These are phyloP conservation scores for Gossypioides kirkii DNA, from an alignment of 345 rosid genomes.

Conservation along the genomic window DNA sequence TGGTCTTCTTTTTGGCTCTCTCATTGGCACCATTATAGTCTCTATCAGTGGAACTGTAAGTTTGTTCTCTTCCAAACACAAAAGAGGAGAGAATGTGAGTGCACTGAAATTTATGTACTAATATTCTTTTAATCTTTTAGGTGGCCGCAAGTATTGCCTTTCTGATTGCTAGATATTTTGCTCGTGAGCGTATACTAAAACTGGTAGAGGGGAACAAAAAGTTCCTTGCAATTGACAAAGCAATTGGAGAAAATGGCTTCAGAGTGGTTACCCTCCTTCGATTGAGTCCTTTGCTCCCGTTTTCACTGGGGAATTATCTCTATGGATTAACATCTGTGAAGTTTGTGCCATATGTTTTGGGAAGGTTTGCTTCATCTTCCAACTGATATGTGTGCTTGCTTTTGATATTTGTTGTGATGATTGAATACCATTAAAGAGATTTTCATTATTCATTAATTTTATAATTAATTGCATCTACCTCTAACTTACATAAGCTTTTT, in stretches of 20 bases:
- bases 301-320: constrained; percentile 88
- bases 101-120: constrained; percentile 13
- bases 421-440: not conserved
- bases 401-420: not conserved
- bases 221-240: constrained; percentile 95
- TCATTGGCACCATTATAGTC: constrained; percentile 83
- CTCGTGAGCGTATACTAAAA: constrained; percentile 88
- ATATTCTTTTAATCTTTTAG: constrained; percentile 35
- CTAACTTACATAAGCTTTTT: not conserved
- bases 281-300: constrained; percentile 94
- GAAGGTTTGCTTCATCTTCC: constrained; percentile 51
- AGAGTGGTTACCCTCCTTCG: constrained; percentile 88
- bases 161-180: constrained; percentile 95
- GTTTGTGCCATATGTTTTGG: constrained; percentile 83
- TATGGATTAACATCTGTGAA: constrained; percentile 93
- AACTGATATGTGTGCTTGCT: not conserved
- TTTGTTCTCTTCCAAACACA: not conserved
- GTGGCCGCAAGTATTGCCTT: constrained; percentile 92
- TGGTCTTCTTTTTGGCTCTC: constrained; percentile 93
- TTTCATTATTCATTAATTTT: not conserved
- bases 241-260: constrained; percentile 95
- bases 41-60: constrained; percentile 99
- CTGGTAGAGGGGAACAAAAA: constrained; percentile 92
- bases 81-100: constrained; percentile 1
- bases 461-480: not conserved